A percentile compares a stretch with the other conserved stretches of the same genome.
These are phyloP conservation scores for Penicillium sp. DNA, from an alignment of 2,329 filamentous ascomycete species.

Conservation along the genomic window DNA sequence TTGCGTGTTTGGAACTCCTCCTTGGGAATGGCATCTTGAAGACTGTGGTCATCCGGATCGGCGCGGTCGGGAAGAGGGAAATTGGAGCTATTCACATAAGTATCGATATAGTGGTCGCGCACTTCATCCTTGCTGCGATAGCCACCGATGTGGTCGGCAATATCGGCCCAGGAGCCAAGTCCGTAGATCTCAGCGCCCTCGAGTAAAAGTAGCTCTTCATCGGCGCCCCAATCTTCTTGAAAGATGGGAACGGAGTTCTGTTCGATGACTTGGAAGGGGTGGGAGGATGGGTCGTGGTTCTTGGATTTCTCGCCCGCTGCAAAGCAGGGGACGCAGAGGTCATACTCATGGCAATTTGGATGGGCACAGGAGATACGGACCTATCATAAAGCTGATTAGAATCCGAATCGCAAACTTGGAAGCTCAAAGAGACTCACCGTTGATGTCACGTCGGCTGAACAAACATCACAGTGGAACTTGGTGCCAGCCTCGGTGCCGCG, in stretches of 20 bases:
- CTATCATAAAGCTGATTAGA: slow-evolving; percentile 46
- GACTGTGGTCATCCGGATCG: slow-evolving; percentile 74
- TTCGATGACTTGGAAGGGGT: slow-evolving; percentile 91
- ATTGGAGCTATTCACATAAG: slow-evolving; percentile 76
- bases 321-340: slow-evolving; percentile 95
- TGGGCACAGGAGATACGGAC: slow-evolving; percentile 93
- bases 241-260: slow-evolving; percentile 99
- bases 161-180: slow-evolving; percentile 94
- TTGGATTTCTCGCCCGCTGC: slow-evolving; percentile 76
- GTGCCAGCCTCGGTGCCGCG: slow-evolving; percentile 83
- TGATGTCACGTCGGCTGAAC: slow-evolving; percentile 93
- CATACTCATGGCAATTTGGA: slow-evolving; percentile 83
- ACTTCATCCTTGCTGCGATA: slow-evolving; percentile 95
- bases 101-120: slow-evolving; percentile 86
- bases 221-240: slow-evolving; percentile 90
- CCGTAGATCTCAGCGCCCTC: slow-evolving; percentile 97
- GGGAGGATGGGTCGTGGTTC: slow-evolving; percentile 81
- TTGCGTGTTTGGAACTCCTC: slow-evolving; percentile 93
- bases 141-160: slow-evolving; percentile 95
- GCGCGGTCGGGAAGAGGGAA: slow-evolving; percentile 89
- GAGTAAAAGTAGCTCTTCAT: slow-evolving; percentile 89
- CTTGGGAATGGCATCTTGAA: slow-evolving; percentile 78
- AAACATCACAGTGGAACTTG: slow-evolving; percentile 97
- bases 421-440: slow-evolving; percentile 63
- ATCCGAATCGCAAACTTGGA: not conserved